A percentile compares a stretch with the other conserved stretches of the same genome.
Conservation (phyloP, 768 basidiomycete species). For the Lactarius quietus region DNA sequence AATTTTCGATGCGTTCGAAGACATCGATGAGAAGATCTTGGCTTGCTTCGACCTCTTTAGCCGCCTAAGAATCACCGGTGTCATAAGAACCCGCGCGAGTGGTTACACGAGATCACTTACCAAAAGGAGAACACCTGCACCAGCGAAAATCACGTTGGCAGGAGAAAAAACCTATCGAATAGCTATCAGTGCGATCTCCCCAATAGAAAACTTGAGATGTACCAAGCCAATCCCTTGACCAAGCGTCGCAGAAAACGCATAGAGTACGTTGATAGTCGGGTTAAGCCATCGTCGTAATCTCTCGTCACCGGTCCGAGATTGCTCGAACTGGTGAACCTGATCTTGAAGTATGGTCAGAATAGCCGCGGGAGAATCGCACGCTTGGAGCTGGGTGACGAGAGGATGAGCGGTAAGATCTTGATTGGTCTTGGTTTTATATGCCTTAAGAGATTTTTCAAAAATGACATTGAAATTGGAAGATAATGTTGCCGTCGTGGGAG, state of each 20-base stretch:
- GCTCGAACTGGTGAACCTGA: neutral
- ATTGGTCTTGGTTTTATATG: neutral
- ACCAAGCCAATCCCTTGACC: neutral
- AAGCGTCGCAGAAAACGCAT: neutral
- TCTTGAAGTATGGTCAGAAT: neutral
- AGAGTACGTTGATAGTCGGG: neutral
- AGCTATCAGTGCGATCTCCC: neutral
- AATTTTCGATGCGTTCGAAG: neutral
- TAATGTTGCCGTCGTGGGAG: neutral
- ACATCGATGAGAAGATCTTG: neutral
- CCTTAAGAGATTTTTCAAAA: conserved; percentile 28
- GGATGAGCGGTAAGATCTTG: neutral
- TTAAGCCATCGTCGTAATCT: no score
- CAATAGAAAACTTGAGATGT: neutral
- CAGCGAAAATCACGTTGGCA: neutral
- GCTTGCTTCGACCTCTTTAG: neutral
- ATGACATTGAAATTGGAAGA: neutral
- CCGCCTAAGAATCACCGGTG: neutral
- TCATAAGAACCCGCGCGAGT: neutral
- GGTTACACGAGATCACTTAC: neutral
- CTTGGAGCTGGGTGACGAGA: neutral
- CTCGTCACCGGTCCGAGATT: neutral
- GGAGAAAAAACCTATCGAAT: neutral
- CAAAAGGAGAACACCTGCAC: neutral
- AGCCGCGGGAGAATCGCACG: neutral